phyloP scores from a whole-genome alignment of 768 basidiomycete genomes.

The Podaxis pistillaris region DNA sequence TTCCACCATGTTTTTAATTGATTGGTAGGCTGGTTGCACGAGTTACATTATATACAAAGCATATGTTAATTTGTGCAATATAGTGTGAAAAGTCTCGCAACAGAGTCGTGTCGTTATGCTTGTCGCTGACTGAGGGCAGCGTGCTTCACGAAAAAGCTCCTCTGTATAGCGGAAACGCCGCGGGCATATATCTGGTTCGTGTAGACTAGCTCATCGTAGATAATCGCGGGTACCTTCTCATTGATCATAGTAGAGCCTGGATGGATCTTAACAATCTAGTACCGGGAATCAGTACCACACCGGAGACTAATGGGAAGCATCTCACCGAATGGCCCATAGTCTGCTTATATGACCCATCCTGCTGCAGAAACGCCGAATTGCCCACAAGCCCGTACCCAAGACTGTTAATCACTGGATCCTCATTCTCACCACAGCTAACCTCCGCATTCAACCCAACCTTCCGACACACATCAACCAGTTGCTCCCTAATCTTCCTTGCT shows the following conservation, averaged over 20 bases:
- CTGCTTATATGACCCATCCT: slow-evolving; percentile 87
- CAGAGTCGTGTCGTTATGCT: slow-evolving; percentile 19
- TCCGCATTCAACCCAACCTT: slow-evolving; percentile 60
- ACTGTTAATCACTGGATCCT: slow-evolving; percentile 67
- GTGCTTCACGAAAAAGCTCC: slow-evolving; percentile 39
- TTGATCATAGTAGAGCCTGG: slow-evolving; percentile 81
- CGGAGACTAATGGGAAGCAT: slow-evolving; percentile 9
- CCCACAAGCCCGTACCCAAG: slow-evolving; percentile 76
- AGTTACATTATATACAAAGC: background rate
- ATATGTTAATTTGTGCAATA: background rate
- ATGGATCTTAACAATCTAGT: slow-evolving; percentile 81
- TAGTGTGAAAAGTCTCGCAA: too few species aligned
- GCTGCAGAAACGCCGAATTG: slow-evolving; percentile 81
- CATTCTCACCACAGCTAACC: slow-evolving; percentile 57
- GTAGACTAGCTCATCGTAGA: slow-evolving; percentile 92
- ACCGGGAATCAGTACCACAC: background rate
- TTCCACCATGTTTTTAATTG: background rate
- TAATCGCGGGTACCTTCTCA: slow-evolving; percentile 81
- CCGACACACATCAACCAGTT: slow-evolving; percentile 67
- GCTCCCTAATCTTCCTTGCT: slow-evolving; percentile 76
- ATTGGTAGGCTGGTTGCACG: background rate
- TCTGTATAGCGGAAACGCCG: slow-evolving; percentile 82
- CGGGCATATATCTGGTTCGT: slow-evolving; percentile 88
- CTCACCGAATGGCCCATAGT: slow-evolving; percentile 68
- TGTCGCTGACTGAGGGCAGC: slow-evolving; percentile 32